Evolutionary conservation across 805 yeast genomes (phyloP).

Genomic region (Candida loeiensis): DNA sequence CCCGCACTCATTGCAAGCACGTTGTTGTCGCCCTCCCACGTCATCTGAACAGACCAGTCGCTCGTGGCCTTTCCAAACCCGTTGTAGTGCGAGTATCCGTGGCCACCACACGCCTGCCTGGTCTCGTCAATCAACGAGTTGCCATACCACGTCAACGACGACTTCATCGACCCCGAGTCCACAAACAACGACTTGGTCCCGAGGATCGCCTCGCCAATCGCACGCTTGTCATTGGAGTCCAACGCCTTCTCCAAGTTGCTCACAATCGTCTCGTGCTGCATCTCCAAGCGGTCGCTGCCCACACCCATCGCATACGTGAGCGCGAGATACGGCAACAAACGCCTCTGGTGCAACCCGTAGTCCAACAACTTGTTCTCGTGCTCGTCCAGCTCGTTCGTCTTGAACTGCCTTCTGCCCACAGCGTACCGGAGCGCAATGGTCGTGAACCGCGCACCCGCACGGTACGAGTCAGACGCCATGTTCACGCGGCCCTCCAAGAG

Average conservation of each 20-base stretch:
- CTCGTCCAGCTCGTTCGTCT: constrained; percentile 25
- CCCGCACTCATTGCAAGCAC: constrained; percentile 42
- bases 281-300: constrained; percentile 39
- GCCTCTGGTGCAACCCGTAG: constrained; percentile 44
- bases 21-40: constrained; percentile 50
- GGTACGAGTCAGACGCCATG: constrained; percentile 43
- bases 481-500: constrained; percentile 44
- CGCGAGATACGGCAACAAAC: constrained; percentile 44
- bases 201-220: constrained; percentile 29
- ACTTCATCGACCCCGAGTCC: constrained; percentile 43
- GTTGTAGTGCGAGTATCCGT: constrained; percentile 43
- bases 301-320: constrained; percentile 35
- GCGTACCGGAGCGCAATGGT: constrained; percentile 46
- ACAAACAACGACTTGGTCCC: constrained; percentile 42
- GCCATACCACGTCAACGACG: constrained; percentile 44
- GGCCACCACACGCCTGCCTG: constrained; percentile 48
- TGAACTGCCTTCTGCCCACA: constrained; percentile 45
- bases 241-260: constrained; percentile 37
- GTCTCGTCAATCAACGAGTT: constrained; percentile 40
- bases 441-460: constrained; percentile 39
- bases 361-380: constrained; percentile 41
- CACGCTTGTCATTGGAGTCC: constrained; percentile 26
- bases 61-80: constrained; percentile 44
- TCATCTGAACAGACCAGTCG: constrained; percentile 48
- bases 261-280: constrained; percentile 28